A percentile compares a stretch with the other conserved stretches of the same genome.
Conservation (phyloP, 148 eudicot species). For the Heliamphora exappendiculata region DNA sequence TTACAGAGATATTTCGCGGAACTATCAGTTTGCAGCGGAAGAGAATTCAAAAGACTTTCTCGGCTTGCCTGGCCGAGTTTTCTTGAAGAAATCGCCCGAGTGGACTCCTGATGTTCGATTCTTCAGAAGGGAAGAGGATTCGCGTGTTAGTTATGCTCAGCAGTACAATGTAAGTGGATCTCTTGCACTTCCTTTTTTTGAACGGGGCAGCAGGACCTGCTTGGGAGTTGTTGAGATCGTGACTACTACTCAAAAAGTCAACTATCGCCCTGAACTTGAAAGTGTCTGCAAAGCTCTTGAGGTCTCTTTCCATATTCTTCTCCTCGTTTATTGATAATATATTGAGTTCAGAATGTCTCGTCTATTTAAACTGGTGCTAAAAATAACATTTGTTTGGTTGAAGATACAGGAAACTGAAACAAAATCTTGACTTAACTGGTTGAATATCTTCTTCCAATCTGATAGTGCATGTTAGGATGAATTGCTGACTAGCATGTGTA, state of each 20-base stretch:
- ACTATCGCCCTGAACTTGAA: conserved; percentile 59
- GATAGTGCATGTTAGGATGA: background rate
- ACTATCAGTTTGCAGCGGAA: conserved; percentile 53
- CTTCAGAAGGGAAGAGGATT: conserved; percentile 50
- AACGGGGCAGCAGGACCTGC: conserved; percentile 49
- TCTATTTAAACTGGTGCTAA: background rate
- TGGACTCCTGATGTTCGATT: conserved; percentile 72
- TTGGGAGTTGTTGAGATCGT: conserved; percentile 73
- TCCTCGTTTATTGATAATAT: background rate
- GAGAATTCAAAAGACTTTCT: conserved; percentile 41
- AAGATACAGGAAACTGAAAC: background rate
- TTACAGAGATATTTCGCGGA: conserved; percentile 34
- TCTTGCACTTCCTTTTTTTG: conserved; percentile 72
- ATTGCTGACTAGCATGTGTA: background rate
- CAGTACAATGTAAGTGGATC: conserved; percentile 53
- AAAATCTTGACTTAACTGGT: background rate
- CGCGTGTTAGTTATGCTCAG: conserved; percentile 41
- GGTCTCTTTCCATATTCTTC: conserved; percentile 32
- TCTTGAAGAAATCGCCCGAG: conserved; percentile 55
- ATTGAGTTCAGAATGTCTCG: no score
- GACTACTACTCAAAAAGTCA: conserved; percentile 45
- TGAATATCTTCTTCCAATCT: background rate
- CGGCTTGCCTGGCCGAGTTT: conserved; percentile 71
- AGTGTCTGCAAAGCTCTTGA: conserved; percentile 66
- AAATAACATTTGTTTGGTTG: background rate